Base-by-base conservation (phyloP, 2,329 filamentous ascomycete genomes). In the Sporothrix luriei region DNA sequence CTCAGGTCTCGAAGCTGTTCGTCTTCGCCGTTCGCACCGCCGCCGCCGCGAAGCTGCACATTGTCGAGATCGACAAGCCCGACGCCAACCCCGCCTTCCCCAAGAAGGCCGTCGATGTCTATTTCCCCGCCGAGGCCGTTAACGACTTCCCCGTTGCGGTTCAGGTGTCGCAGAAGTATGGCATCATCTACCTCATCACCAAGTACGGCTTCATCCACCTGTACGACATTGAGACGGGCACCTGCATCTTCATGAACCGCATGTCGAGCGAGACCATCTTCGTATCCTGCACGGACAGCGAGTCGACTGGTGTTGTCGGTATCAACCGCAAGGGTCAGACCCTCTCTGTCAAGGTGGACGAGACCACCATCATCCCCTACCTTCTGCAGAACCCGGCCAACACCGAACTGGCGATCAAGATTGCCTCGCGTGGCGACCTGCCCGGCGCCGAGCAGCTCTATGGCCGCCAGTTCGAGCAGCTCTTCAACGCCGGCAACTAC, bases 181-280 rank as follows among this genome's bases (percentile, higher is more conserved):
- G 94, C 77, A 89, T 99, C 78, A 90, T 99, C 77, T 97, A 97
- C 81, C 88, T 99, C 76, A 93, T 99, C 73, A 99, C 95, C 70
- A 99, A 99, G 81, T 99, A 97, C 77, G 95, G 95, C 68, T 99
- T 98, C 82, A 98, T 99, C 76, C 95, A 99, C 81, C 87, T 99
- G 29, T 98, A 99, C 82, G 96, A 99, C 77, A 88, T 99, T 70
- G 96, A 99, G 84, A 95, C 92, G 9, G 96, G 92, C 70, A 91
- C 91, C 14, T 96, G 93, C 79, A 95, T 99, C 78, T 99, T 97
- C 87, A 96, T 99, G 93, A 99, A 99, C 85, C 91, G 96, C 76
- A 99, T 99, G 77, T 99, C 95, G 46, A 97, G 93, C 84, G 95
- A 99, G 79, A 99, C 95, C 33, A 98, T 99, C 79, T 99, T 99